phyloP scores from a whole-genome alignment of 352 stramenopile species.

The Thalassiosira sp. region DNA sequence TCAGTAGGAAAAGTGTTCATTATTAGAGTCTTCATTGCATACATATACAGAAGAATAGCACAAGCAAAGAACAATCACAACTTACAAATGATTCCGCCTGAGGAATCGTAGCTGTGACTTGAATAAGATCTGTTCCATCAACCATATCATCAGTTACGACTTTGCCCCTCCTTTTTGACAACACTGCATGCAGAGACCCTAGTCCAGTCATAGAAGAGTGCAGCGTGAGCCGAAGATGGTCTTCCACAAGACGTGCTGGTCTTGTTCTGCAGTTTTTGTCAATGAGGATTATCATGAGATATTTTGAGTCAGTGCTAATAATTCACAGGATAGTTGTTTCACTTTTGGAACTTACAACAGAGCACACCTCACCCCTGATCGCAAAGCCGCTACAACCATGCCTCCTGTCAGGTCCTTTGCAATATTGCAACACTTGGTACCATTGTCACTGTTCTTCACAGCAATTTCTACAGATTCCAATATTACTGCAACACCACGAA shows the following conservation, averaged over 20 bases:
- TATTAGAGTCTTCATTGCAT: neutral
- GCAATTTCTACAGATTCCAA: slow-evolving; percentile 78
- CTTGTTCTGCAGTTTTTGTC: slow-evolving; percentile 39
- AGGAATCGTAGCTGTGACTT: slow-evolving; percentile 90
- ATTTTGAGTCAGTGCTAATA: slow-evolving; percentile 10
- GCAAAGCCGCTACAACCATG: slow-evolving; percentile 71
- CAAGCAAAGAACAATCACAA: neutral
- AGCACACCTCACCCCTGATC: slow-evolving; percentile 70
- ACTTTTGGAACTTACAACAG: slow-evolving; percentile 59
- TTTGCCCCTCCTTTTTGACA: slow-evolving; percentile 91
- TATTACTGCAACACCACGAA: slow-evolving; percentile 72
- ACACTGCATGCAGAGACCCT: slow-evolving; percentile 91
- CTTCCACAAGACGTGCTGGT: slow-evolving; percentile 72
- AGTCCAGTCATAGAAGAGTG: slow-evolving; percentile 80
- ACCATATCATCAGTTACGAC: slow-evolving; percentile 82
- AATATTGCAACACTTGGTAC: slow-evolving; percentile 28
- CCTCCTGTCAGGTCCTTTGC: slow-evolving; percentile 68
- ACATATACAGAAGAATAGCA: neutral
- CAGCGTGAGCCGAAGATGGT: slow-evolving; percentile 74
- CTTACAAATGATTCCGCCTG: slow-evolving; percentile 91
- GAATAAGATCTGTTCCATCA: slow-evolving; percentile 92
- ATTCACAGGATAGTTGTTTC: slow-evolving; percentile 15
- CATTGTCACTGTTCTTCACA: slow-evolving; percentile 28
- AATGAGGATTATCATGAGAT: slow-evolving; percentile 19
- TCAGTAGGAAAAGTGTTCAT: neutral